Percentiles rank a stretch among this genome's conserved stretches.
Conservation (phyloP, 345 rosid species). For the Euphorbia pulcherrima region DNA sequence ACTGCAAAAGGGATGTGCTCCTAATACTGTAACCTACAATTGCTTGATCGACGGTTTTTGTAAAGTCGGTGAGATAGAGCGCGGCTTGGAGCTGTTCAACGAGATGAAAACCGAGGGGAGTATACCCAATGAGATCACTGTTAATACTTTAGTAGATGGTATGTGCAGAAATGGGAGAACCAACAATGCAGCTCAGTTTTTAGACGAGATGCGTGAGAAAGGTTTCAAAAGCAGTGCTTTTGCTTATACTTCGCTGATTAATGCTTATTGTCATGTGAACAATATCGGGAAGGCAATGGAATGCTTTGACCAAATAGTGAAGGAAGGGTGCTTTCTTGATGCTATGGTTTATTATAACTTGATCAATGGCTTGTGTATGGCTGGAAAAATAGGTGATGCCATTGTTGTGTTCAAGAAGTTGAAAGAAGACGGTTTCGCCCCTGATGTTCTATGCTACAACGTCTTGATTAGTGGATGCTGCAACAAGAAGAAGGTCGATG, state of each 20-base stretch:
- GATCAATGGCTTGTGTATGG: slow-evolving; percentile 60
- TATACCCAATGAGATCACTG: slow-evolving; percentile 47
- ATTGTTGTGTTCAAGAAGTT: slow-evolving; percentile 33
- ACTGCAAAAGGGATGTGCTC: slow-evolving; percentile 36
- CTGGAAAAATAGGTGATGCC: slow-evolving; percentile 61
- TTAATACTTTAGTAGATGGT: slow-evolving; percentile 58
- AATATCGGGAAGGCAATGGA: slow-evolving; percentile 58
- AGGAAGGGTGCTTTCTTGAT: slow-evolving; percentile 50
- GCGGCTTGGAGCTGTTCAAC: slow-evolving; percentile 46
- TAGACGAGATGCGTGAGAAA: slow-evolving; percentile 46
- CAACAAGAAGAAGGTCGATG: slow-evolving; percentile 45
- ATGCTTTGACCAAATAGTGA: slow-evolving; percentile 46
- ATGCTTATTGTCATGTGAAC: slow-evolving; percentile 55
- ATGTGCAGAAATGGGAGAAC: slow-evolving; percentile 67
- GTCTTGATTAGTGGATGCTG: slow-evolving; percentile 53
- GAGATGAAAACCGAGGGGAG: slow-evolving; percentile 54
- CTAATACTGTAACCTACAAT: slow-evolving; percentile 55
- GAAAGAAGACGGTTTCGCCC: slow-evolving; percentile 55
- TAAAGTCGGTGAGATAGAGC: slow-evolving; percentile 58
- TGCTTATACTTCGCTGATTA: slow-evolving; percentile 54
- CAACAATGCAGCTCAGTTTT: slow-evolving; percentile 45
- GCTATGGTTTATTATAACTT: slow-evolving; percentile 53
- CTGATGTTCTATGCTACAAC: slow-evolving; percentile 63
- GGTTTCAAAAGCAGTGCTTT: slow-evolving; percentile 47
- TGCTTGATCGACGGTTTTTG: slow-evolving; percentile 70